phyloP scores from a whole-genome alignment of 2,329 filamentous ascomycete genomes.

The Calonectria pauciramosa region DNA sequence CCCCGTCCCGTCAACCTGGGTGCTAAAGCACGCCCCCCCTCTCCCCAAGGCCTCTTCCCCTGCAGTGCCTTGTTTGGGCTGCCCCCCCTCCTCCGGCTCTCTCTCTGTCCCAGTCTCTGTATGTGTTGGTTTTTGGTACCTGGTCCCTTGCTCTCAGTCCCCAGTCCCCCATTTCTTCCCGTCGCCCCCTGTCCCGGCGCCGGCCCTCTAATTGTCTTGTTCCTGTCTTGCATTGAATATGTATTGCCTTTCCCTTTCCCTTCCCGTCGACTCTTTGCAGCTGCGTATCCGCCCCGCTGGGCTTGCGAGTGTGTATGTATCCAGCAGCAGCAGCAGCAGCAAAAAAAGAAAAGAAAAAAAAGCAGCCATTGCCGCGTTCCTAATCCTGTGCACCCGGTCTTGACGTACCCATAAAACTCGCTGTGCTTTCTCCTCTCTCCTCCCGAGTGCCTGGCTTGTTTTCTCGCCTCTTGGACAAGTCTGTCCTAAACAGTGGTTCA shows the following conservation, averaged over 20 bases:
- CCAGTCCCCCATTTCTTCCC: background rate
- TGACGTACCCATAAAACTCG: slow-evolving; percentile 44
- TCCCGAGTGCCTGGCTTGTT: slow-evolving; percentile 41
- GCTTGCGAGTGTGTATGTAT: background rate
- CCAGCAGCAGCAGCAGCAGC: background rate
- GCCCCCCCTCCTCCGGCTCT: slow-evolving; percentile 11
- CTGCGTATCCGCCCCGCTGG: background rate
- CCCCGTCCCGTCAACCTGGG: slow-evolving; percentile 52
- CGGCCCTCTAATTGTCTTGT: slow-evolving; percentile 14
- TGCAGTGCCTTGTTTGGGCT: background rate
- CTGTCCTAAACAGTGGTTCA: slow-evolving; percentile 54
- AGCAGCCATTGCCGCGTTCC: slow-evolving; percentile 2
- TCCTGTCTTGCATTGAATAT: slow-evolving; percentile 23
- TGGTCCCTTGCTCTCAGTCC: slow-evolving; percentile 13
- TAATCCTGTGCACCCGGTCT: slow-evolving; percentile 31
- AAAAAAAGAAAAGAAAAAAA: background rate
- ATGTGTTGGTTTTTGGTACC: slow-evolving; percentile 25
- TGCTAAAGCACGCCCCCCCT: slow-evolving; percentile 38
- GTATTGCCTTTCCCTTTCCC: background rate
- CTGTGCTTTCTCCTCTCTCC: slow-evolving; percentile 35
- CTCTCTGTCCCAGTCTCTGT: background rate
- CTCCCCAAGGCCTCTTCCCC: background rate
- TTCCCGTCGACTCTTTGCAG: background rate
- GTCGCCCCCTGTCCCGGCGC: background rate
- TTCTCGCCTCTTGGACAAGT: slow-evolving; percentile 49